Conservation (phyloP, 768 basidiomycete genomes). For the Boletus eberwhitei region DNA sequence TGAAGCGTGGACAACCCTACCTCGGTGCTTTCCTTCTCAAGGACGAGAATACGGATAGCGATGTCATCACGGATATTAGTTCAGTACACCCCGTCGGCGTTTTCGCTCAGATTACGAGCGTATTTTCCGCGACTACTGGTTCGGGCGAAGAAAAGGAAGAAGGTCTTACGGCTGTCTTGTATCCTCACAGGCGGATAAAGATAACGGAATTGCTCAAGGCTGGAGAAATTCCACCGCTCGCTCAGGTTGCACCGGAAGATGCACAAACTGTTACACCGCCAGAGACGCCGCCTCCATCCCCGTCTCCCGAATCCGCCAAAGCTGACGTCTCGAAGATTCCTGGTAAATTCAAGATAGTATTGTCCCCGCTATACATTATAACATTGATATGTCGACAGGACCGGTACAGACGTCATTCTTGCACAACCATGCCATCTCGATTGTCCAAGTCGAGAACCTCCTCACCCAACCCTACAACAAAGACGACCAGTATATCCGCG, state of each 20-base stretch:
- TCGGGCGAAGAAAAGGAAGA: conserved; percentile 72
- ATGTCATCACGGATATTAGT: conserved; percentile 84
- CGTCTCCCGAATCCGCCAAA: conserved; percentile 18
- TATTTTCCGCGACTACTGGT: conserved; percentile 62
- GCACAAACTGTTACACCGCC: conserved; percentile 46
- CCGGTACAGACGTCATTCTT: conserved; percentile 83
- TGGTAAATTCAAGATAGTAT: conserved; percentile 11
- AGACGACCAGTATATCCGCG: conserved; percentile 92
- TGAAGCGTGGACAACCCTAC: conserved; percentile 95
- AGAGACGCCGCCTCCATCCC: conserved; percentile 33
- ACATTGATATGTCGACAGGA: conserved; percentile 32
- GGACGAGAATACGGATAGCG: conserved; percentile 89
- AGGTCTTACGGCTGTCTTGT: conserved; percentile 90
- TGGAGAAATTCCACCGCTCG: conserved; percentile 40
- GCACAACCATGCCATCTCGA: conserved; percentile 76
- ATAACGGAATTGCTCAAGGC: conserved; percentile 84
- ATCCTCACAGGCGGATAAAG: conserved; percentile 86
- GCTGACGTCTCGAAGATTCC: conserved; percentile 23
- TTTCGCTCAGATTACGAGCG: conserved; percentile 94
- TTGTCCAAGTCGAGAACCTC: conserved; percentile 87
- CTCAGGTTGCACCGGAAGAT: conserved; percentile 38
- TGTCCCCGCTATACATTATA: neutral
- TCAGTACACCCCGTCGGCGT: conserved; percentile 92
- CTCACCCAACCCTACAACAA: conserved; percentile 80
- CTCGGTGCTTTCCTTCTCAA: conserved; percentile 95